Evolutionary conservation across 768 basidiomycete species (phyloP).

Genomic region (Boletus rex-veris): DNA sequence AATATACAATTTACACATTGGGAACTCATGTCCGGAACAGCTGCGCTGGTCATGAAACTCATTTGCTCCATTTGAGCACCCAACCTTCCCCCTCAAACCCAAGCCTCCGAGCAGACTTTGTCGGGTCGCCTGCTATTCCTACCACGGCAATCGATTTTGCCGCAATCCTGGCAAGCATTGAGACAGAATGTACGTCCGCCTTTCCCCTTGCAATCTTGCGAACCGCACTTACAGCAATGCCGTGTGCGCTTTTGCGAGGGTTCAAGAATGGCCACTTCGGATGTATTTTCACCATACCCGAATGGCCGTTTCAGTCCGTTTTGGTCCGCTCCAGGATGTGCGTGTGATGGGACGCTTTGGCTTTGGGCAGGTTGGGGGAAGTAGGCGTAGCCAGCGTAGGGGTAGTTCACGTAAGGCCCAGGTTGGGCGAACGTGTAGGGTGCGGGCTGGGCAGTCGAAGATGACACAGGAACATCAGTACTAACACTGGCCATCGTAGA

Average conservation of each 20-base stretch:
- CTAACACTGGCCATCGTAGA: conserved; percentile 17
- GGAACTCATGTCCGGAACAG: not conserved
- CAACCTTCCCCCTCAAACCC: conserved; percentile 24
- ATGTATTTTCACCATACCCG: conserved; percentile 24
- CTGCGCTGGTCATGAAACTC: not conserved
- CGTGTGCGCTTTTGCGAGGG: conserved; percentile 58
- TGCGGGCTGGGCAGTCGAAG: conserved; percentile 26
- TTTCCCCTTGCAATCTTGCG: conserved; percentile 79
- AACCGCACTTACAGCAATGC: conserved; percentile 82
- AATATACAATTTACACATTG: conserved; percentile 11
- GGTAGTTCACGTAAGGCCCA: conserved; percentile 35
- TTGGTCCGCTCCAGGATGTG: conserved; percentile 26
- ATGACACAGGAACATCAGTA: conserved; percentile 17
- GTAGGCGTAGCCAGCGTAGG: conserved; percentile 34
- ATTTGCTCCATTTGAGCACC: not conserved
- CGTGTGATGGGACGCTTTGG: conserved; percentile 21
- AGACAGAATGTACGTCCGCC: conserved; percentile 71
- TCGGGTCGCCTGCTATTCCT: conserved; percentile 77
- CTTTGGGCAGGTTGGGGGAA: conserved; percentile 25
- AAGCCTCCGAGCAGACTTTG: conserved; percentile 64
- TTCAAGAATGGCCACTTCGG: conserved; percentile 32
- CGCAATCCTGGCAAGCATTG: conserved; percentile 78
- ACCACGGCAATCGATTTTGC: conserved; percentile 74
- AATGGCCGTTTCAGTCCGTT: conserved; percentile 28
- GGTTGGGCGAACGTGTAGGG: conserved; percentile 30